Evolutionary conservation across 441 rosid genomes (phyloP), one percentile per base, ranked within the genome.

Genomic region (Populus tomentosa): DNA sequence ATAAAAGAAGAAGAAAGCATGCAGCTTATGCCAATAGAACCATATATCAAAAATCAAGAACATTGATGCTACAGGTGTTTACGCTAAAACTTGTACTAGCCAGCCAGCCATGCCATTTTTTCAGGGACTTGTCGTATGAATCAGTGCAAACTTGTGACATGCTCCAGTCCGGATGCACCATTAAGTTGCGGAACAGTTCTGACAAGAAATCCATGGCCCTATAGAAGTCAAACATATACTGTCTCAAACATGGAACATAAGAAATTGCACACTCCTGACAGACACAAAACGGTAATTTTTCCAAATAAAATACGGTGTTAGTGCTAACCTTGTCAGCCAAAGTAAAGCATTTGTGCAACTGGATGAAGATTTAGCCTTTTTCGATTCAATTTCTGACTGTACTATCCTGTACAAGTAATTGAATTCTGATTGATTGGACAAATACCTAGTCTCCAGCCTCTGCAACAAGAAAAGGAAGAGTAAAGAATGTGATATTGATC

Each of bases 131-230:
- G 69, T 82, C 81, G 77, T 95, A 95, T 59, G 98, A 84, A 72
- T 91, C 92, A 6, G 86, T 83, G 80, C 98, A 92, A 74, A 90
- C 93, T 85, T 92, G 97, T 33, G 96, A 62, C 97, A 95, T 95
- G 50, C 93, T 80, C 98, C 97, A 93, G 35, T 95, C 95, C 74
- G 88, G 86, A 86, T 93, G 94, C 76, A 82, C 76, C 84, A 91
- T 81, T 80, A 95, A 86, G 85, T 92, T 88, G 76, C 91, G 89
- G 81, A 95, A 95, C 80, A 95, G 84, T 83, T 91, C 94, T 79
- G 89, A 89, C 67, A 93, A 82, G 88, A 91, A 95, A 86, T 94
- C 97, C 93, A 90, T 92, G 5, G 97, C 97, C 83, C 98, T 94
- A 81, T 18, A 76, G 71, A 62, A 74, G 36, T 26, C 50, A 28